phyloP scores from a whole-genome alignment of 2,329 filamentous ascomycete species.

The Trichoderma asperellum region DNA sequence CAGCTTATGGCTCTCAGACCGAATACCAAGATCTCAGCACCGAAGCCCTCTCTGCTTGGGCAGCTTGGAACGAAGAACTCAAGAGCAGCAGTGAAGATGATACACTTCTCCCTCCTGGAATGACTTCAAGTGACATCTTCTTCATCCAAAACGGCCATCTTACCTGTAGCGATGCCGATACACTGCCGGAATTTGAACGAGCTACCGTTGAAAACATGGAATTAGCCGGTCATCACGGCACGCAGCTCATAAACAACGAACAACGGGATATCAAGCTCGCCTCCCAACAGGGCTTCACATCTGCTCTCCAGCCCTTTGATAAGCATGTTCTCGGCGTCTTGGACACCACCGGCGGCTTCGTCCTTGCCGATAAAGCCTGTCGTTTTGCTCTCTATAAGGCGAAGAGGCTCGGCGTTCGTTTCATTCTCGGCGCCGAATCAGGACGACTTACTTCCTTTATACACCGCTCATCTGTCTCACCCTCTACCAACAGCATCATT shows the following conservation, averaged over 20 bases:
- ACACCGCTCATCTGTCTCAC: conserved; percentile 4
- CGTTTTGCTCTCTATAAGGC: conserved; percentile 50
- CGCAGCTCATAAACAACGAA: conserved; percentile 43
- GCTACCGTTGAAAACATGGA: conserved; percentile 44
- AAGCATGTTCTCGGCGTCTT: conserved; percentile 45
- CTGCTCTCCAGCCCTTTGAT: conserved; percentile 46
- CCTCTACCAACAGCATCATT: conserved; percentile 30
- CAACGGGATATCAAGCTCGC: conserved; percentile 37
- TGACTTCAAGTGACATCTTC: conserved; percentile 43
- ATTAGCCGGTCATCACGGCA: conserved; percentile 39
- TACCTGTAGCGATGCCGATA: conserved; percentile 34
- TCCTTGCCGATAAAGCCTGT: conserved; percentile 52
- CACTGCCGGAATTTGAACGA: conserved; percentile 42
- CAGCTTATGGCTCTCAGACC: conserved; percentile 47
- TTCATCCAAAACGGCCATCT: conserved; percentile 47
- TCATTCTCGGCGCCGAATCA: conserved; percentile 43
- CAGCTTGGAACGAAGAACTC: conserved; percentile 50
- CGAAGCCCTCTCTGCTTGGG: conserved; percentile 49
- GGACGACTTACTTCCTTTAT: conserved; percentile 41
- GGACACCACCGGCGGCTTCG: conserved; percentile 52
- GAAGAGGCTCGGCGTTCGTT: conserved; percentile 45
- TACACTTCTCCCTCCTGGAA: conserved; percentile 40
- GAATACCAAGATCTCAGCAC: conserved; percentile 52
- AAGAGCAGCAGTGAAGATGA: conserved; percentile 20
- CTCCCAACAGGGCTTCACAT: conserved; percentile 36